phyloP scores from a whole-genome alignment of 2,329 filamentous ascomycete species.

The Sporothrix brunneoviolacea region DNA sequence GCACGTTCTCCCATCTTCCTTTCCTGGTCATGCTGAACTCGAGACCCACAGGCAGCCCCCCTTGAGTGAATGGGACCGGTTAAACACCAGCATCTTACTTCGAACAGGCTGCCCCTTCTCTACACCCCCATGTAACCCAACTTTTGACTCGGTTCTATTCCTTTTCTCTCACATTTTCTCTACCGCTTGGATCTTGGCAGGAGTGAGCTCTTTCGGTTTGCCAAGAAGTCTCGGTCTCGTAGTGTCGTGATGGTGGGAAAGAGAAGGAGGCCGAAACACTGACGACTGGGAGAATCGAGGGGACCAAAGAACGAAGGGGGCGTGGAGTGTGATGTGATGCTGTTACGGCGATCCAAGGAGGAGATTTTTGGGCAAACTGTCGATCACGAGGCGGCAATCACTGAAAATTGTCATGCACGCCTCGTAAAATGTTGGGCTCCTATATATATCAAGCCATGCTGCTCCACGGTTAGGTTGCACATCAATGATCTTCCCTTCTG shows the following conservation, averaged over 20 bases:
- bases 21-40: no score
- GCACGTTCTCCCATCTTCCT: no score
- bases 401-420: slow-evolving; percentile 3
- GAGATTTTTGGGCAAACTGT: background rate
- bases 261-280: background rate
- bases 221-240: slow-evolving; percentile 9
- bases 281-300: background rate
- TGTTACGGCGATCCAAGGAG: background rate
- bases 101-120: no score
- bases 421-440: background rate
- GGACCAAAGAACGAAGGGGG: background rate
- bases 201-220: background rate
- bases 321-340: slow-evolving; percentile 2
- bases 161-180: background rate
- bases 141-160: no score
- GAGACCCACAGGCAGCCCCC: no score
- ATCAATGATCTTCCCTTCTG: slow-evolving; percentile 13
- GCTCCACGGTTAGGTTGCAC: background rate
- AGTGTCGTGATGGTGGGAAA: background rate
- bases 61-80: no score
- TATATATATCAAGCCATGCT: slow-evolving; percentile 8
- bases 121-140: no score
- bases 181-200: background rate
- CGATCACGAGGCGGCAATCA: slow-evolving; percentile 5
- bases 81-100: no score